Base-by-base conservation (phyloP, 306 rosid genomes). In the Sphenostylis stenocarpa region DNA sequence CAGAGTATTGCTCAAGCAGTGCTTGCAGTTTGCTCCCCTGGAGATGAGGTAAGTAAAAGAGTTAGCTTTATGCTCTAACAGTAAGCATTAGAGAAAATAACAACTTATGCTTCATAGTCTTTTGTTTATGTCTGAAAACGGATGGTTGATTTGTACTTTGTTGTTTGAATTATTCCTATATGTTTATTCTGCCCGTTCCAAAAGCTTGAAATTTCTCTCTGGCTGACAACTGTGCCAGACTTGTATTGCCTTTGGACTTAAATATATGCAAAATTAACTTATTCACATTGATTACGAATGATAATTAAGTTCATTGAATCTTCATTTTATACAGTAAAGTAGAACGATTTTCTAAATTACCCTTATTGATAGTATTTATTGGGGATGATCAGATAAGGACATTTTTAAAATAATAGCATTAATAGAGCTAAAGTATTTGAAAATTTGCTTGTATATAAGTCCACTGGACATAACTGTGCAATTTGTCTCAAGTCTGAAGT, bases 11-110 rank as follows among this genome's bases (percentile, higher is more conserved):
- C 87, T 72, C 99, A 95, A 76, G 97, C 97, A 4, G 73, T 92
- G 41, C 81, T 89, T 44, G 97, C 99, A 7, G 97, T 95, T 80
- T 95, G 97, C 76, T 82, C 97, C 24, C 97, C 99, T 0, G 96
- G 97, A 24, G 97, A 95, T 64, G 97, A 95, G 91, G 99, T 92
- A 41, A 44, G 39, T 69, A 38, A 45, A 33, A n/a, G 7, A 62
- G 10, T 62, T 33, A 16, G 23, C 29, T 41, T 41, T 55, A 8
- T n/a, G 8, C 55, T 64, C 57, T 49, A 38, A 43, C 16, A 51
- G 36, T 51, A 16, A 44, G 41, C 24, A 11, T 28, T 53, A 53
- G 17, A 73, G 26, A n/a, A 68, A 44, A 39, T 66, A 6, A 36
- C 49, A 58, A 24, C 49, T 68, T 73, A 12, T 31, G 62, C 36